phyloP scores from a whole-genome alignment of 768 basidiomycete species.

The Pulveroboletus sp. region DNA sequence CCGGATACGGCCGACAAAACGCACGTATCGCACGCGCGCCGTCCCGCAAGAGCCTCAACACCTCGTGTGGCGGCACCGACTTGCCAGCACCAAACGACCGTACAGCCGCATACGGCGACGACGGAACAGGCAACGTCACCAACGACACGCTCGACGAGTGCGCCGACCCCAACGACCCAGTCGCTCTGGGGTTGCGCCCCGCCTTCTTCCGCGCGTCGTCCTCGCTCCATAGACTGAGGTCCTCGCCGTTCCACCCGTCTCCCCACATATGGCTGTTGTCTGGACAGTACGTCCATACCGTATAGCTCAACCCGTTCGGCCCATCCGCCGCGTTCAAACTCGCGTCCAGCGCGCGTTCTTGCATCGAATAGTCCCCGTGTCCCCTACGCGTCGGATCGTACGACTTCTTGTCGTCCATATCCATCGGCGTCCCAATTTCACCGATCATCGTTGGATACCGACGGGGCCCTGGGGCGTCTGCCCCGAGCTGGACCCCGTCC shows the following conservation, averaged over 20 bases:
- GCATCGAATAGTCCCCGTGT: conserved; percentile 72
- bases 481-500: conserved; percentile 63
- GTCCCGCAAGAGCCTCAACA: conserved; percentile 66
- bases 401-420: conserved; percentile 83
- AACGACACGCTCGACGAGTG: conserved; percentile 16
- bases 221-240: conserved; percentile 80
- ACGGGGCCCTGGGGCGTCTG: conserved; percentile 8
- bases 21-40: conserved; percentile 83
- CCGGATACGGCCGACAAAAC: conserved; percentile 81
- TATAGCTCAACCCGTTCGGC: conserved; percentile 67
- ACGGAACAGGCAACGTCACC: conserved; percentile 17
- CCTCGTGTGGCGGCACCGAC: conserved; percentile 4
- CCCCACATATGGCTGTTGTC: conserved; percentile 87
- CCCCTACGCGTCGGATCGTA: conserved; percentile 50
- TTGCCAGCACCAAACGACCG: background rate
- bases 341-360: conserved; percentile 85
- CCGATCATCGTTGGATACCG: conserved; percentile 87
- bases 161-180: conserved; percentile 8
- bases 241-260: conserved; percentile 96
- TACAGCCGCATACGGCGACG: conserved; percentile 9
- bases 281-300: conserved; percentile 84
- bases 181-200: background rate
- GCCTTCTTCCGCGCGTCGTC: conserved; percentile 52
- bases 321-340: conserved; percentile 79
- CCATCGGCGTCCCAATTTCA: conserved; percentile 93